phyloP scores from a whole-genome alignment of 176 grass and related monocot species.

The Hyparrhenia diplandra region DNA sequence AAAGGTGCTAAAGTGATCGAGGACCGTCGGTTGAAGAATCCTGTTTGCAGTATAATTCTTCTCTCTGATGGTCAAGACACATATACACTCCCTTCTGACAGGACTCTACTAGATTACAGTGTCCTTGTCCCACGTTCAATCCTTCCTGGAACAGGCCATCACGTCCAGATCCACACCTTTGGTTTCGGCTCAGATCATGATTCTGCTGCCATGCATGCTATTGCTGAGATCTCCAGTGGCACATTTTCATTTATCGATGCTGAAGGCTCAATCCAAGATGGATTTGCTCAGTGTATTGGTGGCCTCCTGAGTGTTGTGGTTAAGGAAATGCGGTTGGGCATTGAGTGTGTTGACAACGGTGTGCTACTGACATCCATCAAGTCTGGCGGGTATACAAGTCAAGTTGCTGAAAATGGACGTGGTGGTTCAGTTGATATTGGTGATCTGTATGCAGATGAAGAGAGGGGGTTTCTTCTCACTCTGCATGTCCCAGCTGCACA shows the following conservation, averaged over 20 bases:
- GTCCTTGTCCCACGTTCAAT: constrained; percentile 60
- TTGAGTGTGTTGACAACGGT: constrained; percentile 52
- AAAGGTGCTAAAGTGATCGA: constrained; percentile 71
- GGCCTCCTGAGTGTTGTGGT: constrained; percentile 81
- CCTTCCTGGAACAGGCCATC: constrained; percentile 40
- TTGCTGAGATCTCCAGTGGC: constrained; percentile 55
- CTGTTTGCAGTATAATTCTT: constrained; percentile 82
- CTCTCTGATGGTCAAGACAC: constrained; percentile 95
- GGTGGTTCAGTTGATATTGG: constrained; percentile 66
- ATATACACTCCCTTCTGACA: constrained; percentile 26
- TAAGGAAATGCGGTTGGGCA: constrained; percentile 50
- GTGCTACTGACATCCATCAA: constrained; percentile 61
- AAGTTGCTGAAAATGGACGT: constrained; percentile 35
- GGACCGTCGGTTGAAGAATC: constrained; percentile 61
- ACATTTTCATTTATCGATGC: constrained; percentile 91
- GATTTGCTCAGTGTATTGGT: constrained; percentile 92
- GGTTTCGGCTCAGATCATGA: constrained; percentile 91
- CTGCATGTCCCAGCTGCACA: constrained; percentile 32
- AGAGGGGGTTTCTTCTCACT: constrained; percentile 73
- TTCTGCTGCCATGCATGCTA: constrained; percentile 69
- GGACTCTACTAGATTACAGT: constrained; percentile 32
- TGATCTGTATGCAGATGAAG: constrained; percentile 90
- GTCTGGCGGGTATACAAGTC: constrained; percentile 65
- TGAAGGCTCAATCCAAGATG: constrained; percentile 69
- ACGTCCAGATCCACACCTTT: constrained; percentile 73